A percentile compares a stretch with the other conserved stretches of the same genome.
Evolutionary conservation across 225 moss, liverwort and hornwort genomes (phyloP).

Genomic region (Bryum argenteum): DNA sequence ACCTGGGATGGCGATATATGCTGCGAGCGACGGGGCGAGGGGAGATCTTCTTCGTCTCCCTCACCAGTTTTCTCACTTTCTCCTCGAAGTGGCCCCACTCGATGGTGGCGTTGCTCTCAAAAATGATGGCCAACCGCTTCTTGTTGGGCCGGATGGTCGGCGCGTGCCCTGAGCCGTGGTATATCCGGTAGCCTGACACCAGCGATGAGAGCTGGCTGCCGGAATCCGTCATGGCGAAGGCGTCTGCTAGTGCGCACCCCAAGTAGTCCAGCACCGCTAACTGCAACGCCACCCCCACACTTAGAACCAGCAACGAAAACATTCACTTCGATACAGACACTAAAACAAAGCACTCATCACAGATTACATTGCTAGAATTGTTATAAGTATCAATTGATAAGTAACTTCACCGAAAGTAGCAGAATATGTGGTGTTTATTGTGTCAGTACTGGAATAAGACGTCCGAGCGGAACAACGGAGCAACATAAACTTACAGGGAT

Average conservation of each 20-base stretch:
- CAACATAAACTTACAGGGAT: too few relatives aligned
- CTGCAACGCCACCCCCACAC: conserved; percentile 37
- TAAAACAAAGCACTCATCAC: too few relatives aligned
- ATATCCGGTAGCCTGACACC: conserved; percentile 82
- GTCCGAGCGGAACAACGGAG: too few relatives aligned
- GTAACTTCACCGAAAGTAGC: too few relatives aligned
- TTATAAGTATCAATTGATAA: too few relatives aligned
- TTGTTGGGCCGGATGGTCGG: conserved; percentile 89
- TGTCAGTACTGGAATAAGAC: too few relatives aligned
- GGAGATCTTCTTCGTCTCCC: conserved; percentile 67
- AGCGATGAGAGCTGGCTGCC: conserved; percentile 92
- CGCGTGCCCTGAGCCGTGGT: conserved; percentile 67
- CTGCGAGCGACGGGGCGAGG: conserved; percentile 71
- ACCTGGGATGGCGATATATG: conserved; percentile 80
- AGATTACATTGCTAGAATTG: too few relatives aligned
- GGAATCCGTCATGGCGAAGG: conserved; percentile 95
- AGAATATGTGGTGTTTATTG: too few relatives aligned
- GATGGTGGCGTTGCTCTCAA: conserved; percentile 56
- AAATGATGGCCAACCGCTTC: conserved; percentile 58
- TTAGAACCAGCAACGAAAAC: too few relatives aligned
- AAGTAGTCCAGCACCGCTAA: conserved; percentile 87
- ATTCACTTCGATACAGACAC: too few relatives aligned
- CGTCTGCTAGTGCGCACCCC: conserved; percentile 81
- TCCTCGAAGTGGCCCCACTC: conserved; percentile 92
- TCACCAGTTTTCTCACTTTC: conserved; percentile 72